Base-by-base conservation (phyloP, 2,329 filamentous ascomycete species). In the Capronia coronata region DNA sequence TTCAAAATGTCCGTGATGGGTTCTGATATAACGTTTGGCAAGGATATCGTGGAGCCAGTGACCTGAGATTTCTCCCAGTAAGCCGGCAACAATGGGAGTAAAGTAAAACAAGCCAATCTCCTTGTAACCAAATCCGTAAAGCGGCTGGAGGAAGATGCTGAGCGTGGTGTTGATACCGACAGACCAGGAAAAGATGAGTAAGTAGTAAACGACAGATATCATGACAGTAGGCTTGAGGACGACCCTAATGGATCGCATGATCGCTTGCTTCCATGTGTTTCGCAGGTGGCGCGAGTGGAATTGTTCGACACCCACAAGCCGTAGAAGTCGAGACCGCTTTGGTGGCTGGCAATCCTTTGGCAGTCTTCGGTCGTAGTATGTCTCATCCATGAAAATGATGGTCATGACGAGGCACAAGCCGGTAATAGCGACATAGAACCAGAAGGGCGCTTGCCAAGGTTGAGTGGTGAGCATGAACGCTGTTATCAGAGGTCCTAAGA, bases 101-200 rank as follows among this genome's bases (percentile, higher is more conserved):
- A 82, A 80, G 64, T 82, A 80, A 59, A 81, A 78, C 54, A 69
- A 72, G 1, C 72, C 77, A 40, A 79, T 74, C 44, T 74, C 68
- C 39, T 69, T 69, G 0, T 71, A 67, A 0, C 69, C 72, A 59
- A 79, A 77, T 9, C 69, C 67, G 58, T 79, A 78, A 2, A 75
- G 62, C 0, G 71, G 71, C 1, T 67, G 66, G 2, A 79, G 65
- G 49, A 79, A 73, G 18, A 78, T 75, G 38, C 73, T 67, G 0
- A 78, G 65, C 0, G 76, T 78, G 0, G 75, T 78, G 59, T 80
- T 79, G 62, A 80, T 75, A 4, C 75, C 76, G 16, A 69, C 63
- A 18, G 69, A 63, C 68, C 68, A 70, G 1, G 67, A 66, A 52
- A 69, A 70, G 2, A 63, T 68, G 10, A 71, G 54, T 19, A 69